Evolutionary conservation across 1,284 basidiomycete species (phyloP), one percentile per base, ranked within the genome.

Genomic region (Moesziomyces sp.): DNA sequence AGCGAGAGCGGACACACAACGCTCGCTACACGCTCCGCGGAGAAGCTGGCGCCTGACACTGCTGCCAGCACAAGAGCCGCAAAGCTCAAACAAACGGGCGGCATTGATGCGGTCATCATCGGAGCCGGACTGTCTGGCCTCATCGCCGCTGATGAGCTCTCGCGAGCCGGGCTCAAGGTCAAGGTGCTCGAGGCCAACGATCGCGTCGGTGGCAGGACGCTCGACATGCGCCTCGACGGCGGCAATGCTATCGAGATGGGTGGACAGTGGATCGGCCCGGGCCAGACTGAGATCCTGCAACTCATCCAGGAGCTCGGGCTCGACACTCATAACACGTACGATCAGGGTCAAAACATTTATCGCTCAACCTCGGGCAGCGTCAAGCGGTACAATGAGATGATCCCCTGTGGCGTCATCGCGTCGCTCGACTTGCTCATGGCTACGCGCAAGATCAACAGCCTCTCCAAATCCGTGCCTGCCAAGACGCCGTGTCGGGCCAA

Each of bases 231-330:
- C 70, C 49, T 62, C 3, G 65, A 76, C 19, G 78, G 62, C 34
- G 75, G 69, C 50, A 73, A 69, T 28, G 56, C 57, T 5, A 78
- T 87, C 44, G 87, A 87, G 63, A 76, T 87, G 28, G 87, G 87
- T n/a, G 87, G 86, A 64, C 85, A 84, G 59, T 87, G 85, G 85
- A 86, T 87, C 38, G 86, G 87, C 61, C 86, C 86, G 13, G 85
- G 83, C 70, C 84, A 84, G 43, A 84, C 85, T 63, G 86, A 86
- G 19, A 86, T 85, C 46, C 86, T 86, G 21, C 63, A 68, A 7
- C 82, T 87, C 28, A 85, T 85, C 13, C 77, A 84, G 46, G 79
- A 81, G 47, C 72, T 86, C 19, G 85, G 85, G 0, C 82, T 86
- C 5, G 80, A 85, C 8, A 71, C 67, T 1, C 60, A 67, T 52